Evolutionary conservation across 352 stramenopile genomes (phyloP).

Genomic region (Bremia lactucae): DNA sequence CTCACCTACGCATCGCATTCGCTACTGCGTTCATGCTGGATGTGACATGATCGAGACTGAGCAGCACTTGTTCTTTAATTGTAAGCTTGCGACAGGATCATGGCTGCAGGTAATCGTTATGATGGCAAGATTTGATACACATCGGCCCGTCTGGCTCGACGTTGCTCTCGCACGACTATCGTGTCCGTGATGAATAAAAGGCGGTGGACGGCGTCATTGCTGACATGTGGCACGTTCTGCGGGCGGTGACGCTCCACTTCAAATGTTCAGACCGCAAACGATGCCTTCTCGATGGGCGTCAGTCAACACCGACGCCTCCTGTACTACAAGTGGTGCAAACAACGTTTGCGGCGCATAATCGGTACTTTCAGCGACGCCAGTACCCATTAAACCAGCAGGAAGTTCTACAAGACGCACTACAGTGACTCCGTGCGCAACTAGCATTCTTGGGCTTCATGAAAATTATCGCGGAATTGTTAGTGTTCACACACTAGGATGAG

Average conservation of each 20-base stretch:
- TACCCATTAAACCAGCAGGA: too few species aligned
- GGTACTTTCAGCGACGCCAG: too few species aligned
- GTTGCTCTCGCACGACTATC: not conserved
- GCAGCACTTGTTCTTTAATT: constrained; percentile 6
- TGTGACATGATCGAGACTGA: not conserved
- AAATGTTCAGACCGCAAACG: not conserved
- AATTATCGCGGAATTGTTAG: too few species aligned
- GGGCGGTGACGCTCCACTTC: not conserved
- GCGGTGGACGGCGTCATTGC: not conserved
- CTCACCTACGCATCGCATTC: not conserved
- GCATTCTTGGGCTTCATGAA: too few species aligned
- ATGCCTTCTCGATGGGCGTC: not conserved
- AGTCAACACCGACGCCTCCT: not conserved
- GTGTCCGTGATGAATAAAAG: not conserved
- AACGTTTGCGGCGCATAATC: not conserved
- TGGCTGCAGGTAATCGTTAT: not conserved
- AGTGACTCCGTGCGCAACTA: too few species aligned
- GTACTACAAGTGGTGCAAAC: not conserved
- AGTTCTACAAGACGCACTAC: too few species aligned
- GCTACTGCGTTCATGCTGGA: not conserved
- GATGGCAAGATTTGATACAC: not conserved
- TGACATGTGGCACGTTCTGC: not conserved
- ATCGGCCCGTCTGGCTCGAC: not conserved
- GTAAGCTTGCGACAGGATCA: not conserved
- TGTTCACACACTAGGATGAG: too few species aligned